These are phyloP conservation scores for Sicyos edulis DNA, from an alignment of 306 rosid genomes.

Conservation along the genomic window DNA sequence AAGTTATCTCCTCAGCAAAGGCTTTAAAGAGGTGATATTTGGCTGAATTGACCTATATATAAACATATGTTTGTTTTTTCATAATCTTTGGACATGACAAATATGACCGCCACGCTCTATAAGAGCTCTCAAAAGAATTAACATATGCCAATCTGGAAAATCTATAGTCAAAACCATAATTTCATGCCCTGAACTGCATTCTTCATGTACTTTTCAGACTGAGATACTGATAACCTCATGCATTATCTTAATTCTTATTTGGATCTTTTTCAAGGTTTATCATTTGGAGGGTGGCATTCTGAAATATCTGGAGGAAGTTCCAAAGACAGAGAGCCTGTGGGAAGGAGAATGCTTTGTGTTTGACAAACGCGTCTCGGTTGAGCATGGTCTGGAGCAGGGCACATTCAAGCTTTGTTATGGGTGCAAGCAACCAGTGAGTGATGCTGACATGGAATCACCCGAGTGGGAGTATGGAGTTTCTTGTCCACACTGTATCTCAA, in stretches of 20 bases:
- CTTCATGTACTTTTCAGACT: neutral
- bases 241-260: neutral
- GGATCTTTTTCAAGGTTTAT: constrained; percentile 47
- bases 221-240: neutral
- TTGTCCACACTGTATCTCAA: constrained; percentile 65
- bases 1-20: constrained; percentile 78
- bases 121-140: neutral
- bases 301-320: constrained; percentile 84
- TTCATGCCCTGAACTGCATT: neutral
- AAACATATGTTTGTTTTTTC: neutral
- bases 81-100: neutral
- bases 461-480: constrained; percentile 73
- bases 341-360: constrained; percentile 96
- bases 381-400: constrained; percentile 80
- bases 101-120: neutral
- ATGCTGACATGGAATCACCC: constrained; percentile 77
- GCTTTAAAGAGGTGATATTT: constrained; percentile 74
- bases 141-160: neutral
- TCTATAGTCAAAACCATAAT: neutral
- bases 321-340: constrained; percentile 74
- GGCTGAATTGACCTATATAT: neutral
- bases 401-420: constrained; percentile 90
- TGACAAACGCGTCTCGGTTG: constrained; percentile 87
- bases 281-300: constrained; percentile 97
- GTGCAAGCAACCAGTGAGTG: constrained; percentile 90